Evolutionary conservation across 495 filamentous ascomycete genomes (phyloP).

Genomic region (Pyrenopolyporus hunteri): DNA sequence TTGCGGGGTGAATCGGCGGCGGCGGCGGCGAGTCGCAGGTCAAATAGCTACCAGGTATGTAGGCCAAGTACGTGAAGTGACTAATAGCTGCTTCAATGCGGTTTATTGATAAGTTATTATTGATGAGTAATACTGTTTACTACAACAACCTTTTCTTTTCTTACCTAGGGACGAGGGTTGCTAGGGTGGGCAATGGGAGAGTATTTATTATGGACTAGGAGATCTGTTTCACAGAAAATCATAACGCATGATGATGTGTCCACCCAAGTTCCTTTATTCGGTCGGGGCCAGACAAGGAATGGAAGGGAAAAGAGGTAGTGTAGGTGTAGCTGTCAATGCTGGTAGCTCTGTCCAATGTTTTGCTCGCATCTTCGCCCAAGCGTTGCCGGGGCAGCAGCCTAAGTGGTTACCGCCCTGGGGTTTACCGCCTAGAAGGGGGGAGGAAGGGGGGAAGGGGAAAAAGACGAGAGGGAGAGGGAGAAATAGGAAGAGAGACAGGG

Average conservation of each 20-base stretch:
- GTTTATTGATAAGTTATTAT: conserved; percentile 19
- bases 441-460: too few relatives aligned
- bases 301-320: neutral
- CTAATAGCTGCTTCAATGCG: conserved; percentile 8
- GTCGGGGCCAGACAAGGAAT: conserved; percentile 27
- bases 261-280: conserved; percentile 33
- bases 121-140: conserved; percentile 29
- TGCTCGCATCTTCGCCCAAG: conserved; percentile 13
- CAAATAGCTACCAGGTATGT: too few relatives aligned
- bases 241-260: conserved; percentile 43
- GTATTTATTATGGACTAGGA: conserved; percentile 29
- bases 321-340: conserved; percentile 13
- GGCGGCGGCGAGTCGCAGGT: too few relatives aligned
- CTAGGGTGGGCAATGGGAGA: conserved; percentile 22
- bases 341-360: conserved; percentile 38
- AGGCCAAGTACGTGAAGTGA: too few relatives aligned
- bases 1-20: neutral
- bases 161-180: conserved; percentile 20
- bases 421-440: neutral
- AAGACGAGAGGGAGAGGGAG: neutral
- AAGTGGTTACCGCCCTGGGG: conserved; percentile 3
- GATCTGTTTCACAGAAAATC: conserved; percentile 34
- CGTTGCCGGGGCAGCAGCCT: conserved; percentile 42
- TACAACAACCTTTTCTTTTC: conserved; percentile 17
- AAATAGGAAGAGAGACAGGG: neutral